Evolutionary conservation across 441 rosid species (phyloP).

Genomic region (Arabidopsis hybrid): DNA sequence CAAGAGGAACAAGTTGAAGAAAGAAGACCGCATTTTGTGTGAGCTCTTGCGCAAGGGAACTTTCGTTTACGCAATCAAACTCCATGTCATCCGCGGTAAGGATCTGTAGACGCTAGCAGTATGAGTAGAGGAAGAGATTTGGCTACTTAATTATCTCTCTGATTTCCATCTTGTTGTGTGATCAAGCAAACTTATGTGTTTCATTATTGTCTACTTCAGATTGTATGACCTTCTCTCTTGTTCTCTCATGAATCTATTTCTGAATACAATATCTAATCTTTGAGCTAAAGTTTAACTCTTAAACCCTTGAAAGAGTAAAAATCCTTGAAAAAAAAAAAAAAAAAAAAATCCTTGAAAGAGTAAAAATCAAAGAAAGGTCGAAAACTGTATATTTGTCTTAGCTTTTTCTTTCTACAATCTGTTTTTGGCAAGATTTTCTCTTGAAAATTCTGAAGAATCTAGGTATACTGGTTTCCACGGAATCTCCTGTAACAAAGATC

Average conservation of each 20-base stretch:
- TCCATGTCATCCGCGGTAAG: conserved; percentile 18
- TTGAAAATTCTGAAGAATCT: conserved; percentile 3
- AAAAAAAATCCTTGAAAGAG: no score
- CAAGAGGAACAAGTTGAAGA: conserved; percentile 19
- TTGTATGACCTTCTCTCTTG: not conserved
- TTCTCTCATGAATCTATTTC: not conserved
- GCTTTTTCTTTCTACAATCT: no score
- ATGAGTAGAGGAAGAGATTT: not conserved
- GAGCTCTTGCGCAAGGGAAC: conserved; percentile 19
- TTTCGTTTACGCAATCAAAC: conserved; percentile 30
- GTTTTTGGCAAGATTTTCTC: not conserved
- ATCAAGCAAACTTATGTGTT: not conserved
- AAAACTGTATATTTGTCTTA: no score
- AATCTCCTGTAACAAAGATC: not conserved
- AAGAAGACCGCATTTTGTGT: conserved; percentile 32
- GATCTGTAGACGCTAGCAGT: not conserved
- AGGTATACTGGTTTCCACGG: not conserved
- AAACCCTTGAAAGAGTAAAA: no score
- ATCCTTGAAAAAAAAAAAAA: no score
- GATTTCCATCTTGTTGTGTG: not conserved
- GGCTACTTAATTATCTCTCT: not conserved
- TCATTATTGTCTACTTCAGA: conserved; percentile 1
- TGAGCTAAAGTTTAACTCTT: not conserved
- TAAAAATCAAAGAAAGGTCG: no score
- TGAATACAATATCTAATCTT: not conserved